Evolutionary conservation across 1,284 basidiomycete genomes (phyloP), one percentile per base, ranked within the genome.

Genomic region (Moesziomyces antarcticus): DNA sequence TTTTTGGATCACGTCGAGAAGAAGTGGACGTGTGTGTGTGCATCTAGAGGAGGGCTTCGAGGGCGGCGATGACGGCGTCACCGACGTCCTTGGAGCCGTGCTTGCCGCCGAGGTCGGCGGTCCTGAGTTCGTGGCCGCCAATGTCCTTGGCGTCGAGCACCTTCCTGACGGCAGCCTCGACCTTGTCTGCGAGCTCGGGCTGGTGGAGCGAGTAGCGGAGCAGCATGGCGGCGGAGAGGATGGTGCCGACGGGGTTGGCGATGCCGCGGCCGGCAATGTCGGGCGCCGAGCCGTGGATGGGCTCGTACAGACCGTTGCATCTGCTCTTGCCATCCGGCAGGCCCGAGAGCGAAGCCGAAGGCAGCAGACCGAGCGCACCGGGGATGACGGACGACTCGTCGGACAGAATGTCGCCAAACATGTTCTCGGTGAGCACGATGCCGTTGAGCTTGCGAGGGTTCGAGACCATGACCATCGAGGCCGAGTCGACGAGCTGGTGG

Each of bases 371-470:
- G 8, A 99, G 90, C 30, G 97, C 97, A 24, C 97, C 97, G 25
- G 96, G 97, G 80, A 99, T 98, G 73, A 99, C 94, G 75, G 94
- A 97, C 18, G 91, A 91, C 86, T 99, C 94, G 85, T 98, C 95
- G 13, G 94, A 96, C 56, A 97, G 89, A 81, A 94, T 97, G 59
- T 85, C 82, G 60, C 82, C 82, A 53, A 83, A 83, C 82, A 83
- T 83, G 69, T 81, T 80, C 44, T 83, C 82, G 24, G 79, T 84
- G 5, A 84, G 60, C 20, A 84, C 62, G 51, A 99, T 91, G 73
- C 97, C 97, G 83, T 99, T 99, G 60, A 99, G 88, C 86, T 97
- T 97, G 79, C 88, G 89, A 5, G 97, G 97, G 84, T 89, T 94
- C 48, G 92, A 88, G 50, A 97, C 93, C 85, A 99, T 93, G 74